Conservation (phyloP, 805 yeast genomes). For the Cyberlindnera amylophila region DNA sequence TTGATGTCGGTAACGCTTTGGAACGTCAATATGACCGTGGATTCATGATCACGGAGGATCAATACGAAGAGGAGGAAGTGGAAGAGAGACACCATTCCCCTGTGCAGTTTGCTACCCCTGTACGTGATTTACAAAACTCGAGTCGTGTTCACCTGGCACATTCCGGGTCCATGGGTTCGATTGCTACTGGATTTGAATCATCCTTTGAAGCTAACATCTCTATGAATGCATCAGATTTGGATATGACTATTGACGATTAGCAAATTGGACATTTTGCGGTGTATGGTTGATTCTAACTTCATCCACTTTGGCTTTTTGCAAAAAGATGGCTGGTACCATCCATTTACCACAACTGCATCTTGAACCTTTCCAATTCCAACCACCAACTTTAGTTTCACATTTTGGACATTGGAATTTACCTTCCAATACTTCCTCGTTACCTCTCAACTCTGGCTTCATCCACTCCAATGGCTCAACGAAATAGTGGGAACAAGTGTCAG, state of each 20-base stretch:
- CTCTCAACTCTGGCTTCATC: constrained; percentile 79
- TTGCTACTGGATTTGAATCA: constrained; percentile 12
- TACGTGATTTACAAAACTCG: background rate
- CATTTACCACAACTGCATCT: constrained; percentile 93
- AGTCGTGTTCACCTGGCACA: constrained; percentile 9
- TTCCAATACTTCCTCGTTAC: constrained; percentile 54
- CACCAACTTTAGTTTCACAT: constrained; percentile 83
- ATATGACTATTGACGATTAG: constrained; percentile 41
- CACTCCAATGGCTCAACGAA: constrained; percentile 87
- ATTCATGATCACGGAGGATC: constrained; percentile 26
- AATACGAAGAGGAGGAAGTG: constrained; percentile 20
- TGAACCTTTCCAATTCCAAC: constrained; percentile 91
- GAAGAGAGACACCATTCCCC: constrained; percentile 19
- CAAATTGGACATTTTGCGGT: constrained; percentile 12
- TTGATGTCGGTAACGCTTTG: constrained; percentile 16
- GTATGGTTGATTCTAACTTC: constrained; percentile 30
- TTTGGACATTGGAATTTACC: constrained; percentile 86
- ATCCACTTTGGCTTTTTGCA: constrained; percentile 80
- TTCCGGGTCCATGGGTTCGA: constrained; percentile 7
- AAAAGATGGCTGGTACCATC: constrained; percentile 88
- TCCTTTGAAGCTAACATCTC: constrained; percentile 25
- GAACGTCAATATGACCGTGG: constrained; percentile 27
- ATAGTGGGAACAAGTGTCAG: constrained; percentile 70
- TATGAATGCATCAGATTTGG: constrained; percentile 36
- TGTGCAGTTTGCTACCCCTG: constrained; percentile 17